Conservation (phyloP, 805 yeast species). For the Tetrapisispora phaffii region DNA sequence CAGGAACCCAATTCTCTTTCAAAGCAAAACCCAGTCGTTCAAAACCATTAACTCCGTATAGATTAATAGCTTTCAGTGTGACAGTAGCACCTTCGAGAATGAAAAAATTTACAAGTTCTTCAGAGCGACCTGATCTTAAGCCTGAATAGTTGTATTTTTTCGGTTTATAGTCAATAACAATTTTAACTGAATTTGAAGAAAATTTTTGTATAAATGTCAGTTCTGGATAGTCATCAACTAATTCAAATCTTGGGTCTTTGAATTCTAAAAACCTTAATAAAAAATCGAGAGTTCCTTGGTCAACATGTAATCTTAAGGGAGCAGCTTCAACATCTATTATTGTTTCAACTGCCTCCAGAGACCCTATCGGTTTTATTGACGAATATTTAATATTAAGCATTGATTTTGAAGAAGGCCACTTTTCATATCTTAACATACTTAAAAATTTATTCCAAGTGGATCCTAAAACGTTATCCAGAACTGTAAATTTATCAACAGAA, state of each 20-base stretch:
- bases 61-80: conserved; percentile 45
- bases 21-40: conserved; percentile 46
- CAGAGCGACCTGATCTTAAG: conserved; percentile 68
- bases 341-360: conserved; percentile 60
- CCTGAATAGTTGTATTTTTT: conserved; percentile 80
- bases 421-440: conserved; percentile 57
- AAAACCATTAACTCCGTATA: conserved; percentile 74
- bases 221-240: conserved; percentile 53
- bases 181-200: conserved; percentile 45
- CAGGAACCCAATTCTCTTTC: conserved; percentile 78
- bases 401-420: conserved; percentile 50
- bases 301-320: conserved; percentile 78
- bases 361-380: conserved; percentile 54
- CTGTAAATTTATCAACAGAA: conserved; percentile 43
- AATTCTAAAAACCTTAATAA: conserved; percentile 72
- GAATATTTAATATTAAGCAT: conserved; percentile 44
- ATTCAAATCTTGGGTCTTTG: conserved; percentile 55
- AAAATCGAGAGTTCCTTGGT: conserved; percentile 88
- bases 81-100: conserved; percentile 79
- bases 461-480: conserved; percentile 69
- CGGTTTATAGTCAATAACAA: conserved; percentile 85
- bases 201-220: conserved; percentile 59
- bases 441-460: conserved; percentile 87
- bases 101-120: conserved; percentile 82
- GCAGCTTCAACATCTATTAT: conserved; percentile 42